Conservation (phyloP, 129 eudicot species). For the Escallonia rubra region DNA sequence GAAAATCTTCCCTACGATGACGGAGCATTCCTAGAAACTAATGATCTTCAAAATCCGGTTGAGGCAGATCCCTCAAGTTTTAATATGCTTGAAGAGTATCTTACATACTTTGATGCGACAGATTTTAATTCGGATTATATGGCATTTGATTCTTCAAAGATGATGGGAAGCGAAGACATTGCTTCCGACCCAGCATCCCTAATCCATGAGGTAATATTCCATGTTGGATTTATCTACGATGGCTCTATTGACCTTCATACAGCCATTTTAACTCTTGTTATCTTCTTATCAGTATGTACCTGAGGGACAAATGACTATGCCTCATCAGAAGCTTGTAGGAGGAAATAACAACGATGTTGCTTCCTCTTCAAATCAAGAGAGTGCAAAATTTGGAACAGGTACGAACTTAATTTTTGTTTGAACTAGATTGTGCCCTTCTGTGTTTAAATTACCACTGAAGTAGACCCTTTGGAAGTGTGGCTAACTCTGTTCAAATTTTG, state of each 20-base stretch:
- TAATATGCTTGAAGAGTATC: conserved; percentile 59
- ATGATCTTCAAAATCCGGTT: conserved; percentile 45
- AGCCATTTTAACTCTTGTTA: neutral
- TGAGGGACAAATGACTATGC: conserved; percentile 25
- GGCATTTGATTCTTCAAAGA: conserved; percentile 26
- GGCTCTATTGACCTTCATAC: neutral
- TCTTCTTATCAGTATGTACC: conserved; percentile 22
- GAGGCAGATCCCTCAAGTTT: conserved; percentile 32
- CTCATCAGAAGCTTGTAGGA: conserved; percentile 23
- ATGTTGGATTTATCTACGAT: neutral
- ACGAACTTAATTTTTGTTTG: neutral
- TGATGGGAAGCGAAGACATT: conserved; percentile 24
- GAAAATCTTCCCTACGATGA: conserved; percentile 39
- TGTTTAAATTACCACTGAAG: neutral
- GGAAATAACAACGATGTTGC: conserved; percentile 27
- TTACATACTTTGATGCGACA: conserved; percentile 42
- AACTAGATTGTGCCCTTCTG: neutral
- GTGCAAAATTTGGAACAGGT: conserved; percentile 41
- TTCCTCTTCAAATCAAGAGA: conserved; percentile 37
- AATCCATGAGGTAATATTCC: conserved; percentile 35
- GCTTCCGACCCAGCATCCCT: conserved; percentile 29
- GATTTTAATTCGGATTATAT: conserved; percentile 33
- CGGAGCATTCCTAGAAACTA: conserved; percentile 58
- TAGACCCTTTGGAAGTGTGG: neutral
- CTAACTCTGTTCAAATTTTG: neutral